Percentiles rank a stretch among this genome's conserved stretches.
Conservation (phyloP, 805 yeast species). For the Ogataea ramenticola region DNA sequence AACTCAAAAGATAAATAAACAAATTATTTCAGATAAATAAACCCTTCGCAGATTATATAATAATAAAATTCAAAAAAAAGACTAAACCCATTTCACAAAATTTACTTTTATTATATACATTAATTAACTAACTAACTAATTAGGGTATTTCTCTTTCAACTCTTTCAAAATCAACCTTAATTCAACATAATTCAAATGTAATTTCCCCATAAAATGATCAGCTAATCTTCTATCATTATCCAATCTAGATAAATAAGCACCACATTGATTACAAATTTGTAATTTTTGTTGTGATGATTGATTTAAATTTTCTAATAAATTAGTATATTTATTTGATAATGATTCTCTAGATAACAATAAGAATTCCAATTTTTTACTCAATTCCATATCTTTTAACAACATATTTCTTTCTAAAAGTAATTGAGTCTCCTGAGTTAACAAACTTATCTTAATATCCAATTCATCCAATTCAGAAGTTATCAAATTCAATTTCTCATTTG, state of each 20-base stretch:
- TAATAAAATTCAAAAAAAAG: no score
- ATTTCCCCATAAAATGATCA: conserved; percentile 83
- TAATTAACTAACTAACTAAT: no score
- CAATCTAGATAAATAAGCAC: conserved; percentile 76
- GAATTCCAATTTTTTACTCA: conserved; percentile 27
- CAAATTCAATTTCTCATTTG: conserved; percentile 18
- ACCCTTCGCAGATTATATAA: no score
- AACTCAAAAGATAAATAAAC: no score
- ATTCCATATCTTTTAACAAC: conserved; percentile 41
- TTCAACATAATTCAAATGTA: conserved; percentile 74
- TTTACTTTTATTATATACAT: no score
- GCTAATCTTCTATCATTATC: conserved; percentile 86
- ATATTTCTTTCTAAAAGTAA: conserved; percentile 43
- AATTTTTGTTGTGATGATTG: conserved; percentile 85
- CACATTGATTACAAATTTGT: conserved; percentile 86
- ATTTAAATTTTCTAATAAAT: conserved; percentile 63
- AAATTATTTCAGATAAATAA: no score
- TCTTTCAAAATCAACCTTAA: conserved; percentile 54
- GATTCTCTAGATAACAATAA: conserved; percentile 32
- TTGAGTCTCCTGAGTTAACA: conserved; percentile 61
- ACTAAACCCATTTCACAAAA: no score
- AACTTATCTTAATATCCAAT: conserved; percentile 54
- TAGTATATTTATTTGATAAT: conserved; percentile 49
- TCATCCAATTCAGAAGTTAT: conserved; percentile 46
- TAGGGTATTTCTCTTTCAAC: conserved; percentile 21